These are phyloP conservation scores for Ogataea wickerhamii DNA, from an alignment of 805 yeast genomes.

Conservation along the genomic window DNA sequence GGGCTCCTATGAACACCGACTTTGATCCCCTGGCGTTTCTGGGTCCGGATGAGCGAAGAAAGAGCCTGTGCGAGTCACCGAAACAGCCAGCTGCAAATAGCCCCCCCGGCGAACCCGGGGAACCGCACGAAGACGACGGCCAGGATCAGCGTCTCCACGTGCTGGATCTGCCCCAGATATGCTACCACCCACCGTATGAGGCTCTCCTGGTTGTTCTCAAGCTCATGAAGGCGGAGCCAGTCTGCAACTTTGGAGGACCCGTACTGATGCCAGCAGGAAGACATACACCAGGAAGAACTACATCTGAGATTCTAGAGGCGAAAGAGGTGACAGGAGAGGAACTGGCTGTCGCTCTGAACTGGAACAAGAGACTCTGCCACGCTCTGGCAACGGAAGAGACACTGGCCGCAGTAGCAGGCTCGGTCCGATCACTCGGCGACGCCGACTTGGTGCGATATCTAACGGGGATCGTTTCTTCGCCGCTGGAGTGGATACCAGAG, in stretches of 20 bases:
- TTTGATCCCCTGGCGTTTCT: slow-evolving; percentile 25
- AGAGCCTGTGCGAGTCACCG: slow-evolving; percentile 10
- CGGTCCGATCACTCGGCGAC: slow-evolving; percentile 3
- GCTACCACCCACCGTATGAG: slow-evolving; percentile 41
- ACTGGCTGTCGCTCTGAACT: slow-evolving; percentile 33
- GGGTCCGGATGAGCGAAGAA: slow-evolving; percentile 8
- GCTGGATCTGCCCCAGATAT: slow-evolving; percentile 57
- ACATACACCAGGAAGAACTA: slow-evolving; percentile 4
- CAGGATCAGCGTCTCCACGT: slow-evolving; percentile 35
- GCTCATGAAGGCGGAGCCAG: slow-evolving; percentile 46
- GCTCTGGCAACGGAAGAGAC: slow-evolving; percentile 23
- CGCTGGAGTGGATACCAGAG: slow-evolving; percentile 44
- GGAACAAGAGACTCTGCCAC: slow-evolving; percentile 42
- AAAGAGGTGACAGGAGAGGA: slow-evolving; percentile 32
- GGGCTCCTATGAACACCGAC: neutral
- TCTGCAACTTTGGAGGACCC: slow-evolving; percentile 44
- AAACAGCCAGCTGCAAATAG: neutral
- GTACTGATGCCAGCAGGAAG: slow-evolving; percentile 8
- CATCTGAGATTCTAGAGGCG: slow-evolving; percentile 24
- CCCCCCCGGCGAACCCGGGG: neutral
- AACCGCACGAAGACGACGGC: neutral
- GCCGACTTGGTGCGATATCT: slow-evolving; percentile 43
- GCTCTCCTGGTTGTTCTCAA: slow-evolving; percentile 44
- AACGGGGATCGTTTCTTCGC: slow-evolving; percentile 46
- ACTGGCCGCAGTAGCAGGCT: slow-evolving; percentile 6